Evolutionary conservation across 2,329 filamentous ascomycete genomes (phyloP).

Genomic region (Trichoderma simmonsii): DNA sequence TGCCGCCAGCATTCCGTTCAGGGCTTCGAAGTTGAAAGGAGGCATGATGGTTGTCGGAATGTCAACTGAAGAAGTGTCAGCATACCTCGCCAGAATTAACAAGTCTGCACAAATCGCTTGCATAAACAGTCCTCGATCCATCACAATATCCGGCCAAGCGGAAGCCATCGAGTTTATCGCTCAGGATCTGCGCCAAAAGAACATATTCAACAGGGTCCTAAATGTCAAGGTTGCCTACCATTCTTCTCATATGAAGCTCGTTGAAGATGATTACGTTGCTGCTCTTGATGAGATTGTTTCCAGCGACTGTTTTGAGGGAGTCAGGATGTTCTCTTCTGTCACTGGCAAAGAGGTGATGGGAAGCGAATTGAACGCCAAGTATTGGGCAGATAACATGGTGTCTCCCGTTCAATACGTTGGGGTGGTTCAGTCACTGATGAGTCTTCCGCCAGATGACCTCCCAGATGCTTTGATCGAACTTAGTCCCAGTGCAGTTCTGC

Average conservation of each 20-base stretch:
- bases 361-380: conserved; percentile 32
- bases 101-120: conserved; percentile 39
- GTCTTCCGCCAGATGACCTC: conserved; percentile 24
- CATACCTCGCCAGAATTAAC: conserved; percentile 26
- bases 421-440: conserved; percentile 38
- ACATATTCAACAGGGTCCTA: conserved; percentile 36
- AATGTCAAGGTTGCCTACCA: conserved; percentile 43
- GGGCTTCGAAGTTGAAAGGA: conserved; percentile 32
- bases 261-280: conserved; percentile 36
- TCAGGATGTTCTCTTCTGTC: conserved; percentile 43
- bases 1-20: conserved; percentile 30
- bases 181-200: conserved; percentile 30
- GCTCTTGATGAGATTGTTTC: conserved; percentile 27
- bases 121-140: conserved; percentile 43
- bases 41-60: conserved; percentile 43
- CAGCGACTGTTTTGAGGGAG: conserved; percentile 16
- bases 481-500: conserved; percentile 38
- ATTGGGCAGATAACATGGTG: conserved; percentile 48
- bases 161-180: conserved; percentile 32
- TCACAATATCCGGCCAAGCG: conserved; percentile 43
- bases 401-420: conserved; percentile 43
- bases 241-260: conserved; percentile 42
- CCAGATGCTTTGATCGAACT: conserved; percentile 42
- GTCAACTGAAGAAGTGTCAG: conserved; percentile 27
- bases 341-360: conserved; percentile 29